Conservation (phyloP, 805 yeast species). For the Starmerella powellii region DNA sequence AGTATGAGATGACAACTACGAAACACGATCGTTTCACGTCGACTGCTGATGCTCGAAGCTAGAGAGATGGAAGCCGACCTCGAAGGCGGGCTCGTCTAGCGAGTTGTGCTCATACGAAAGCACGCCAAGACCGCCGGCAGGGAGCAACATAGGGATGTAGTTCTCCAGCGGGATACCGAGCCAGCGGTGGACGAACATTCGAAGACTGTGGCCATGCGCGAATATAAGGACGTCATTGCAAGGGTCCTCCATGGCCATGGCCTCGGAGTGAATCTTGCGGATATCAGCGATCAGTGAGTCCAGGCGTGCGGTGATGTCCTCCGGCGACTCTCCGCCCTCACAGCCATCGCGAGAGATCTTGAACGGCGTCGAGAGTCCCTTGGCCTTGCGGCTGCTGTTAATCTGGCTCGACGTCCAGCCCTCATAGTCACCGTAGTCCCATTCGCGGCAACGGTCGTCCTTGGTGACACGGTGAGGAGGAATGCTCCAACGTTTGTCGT, state of each 20-base stretch:
- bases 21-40: background rate
- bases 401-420: slow-evolving; percentile 65
- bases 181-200: slow-evolving; percentile 88
- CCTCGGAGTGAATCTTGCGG: slow-evolving; percentile 35
- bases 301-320: slow-evolving; percentile 56
- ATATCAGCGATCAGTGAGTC: slow-evolving; percentile 59
- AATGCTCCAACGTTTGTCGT: slow-evolving; percentile 32
- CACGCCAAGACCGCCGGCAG: slow-evolving; percentile 93
- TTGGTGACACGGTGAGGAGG: slow-evolving; percentile 19
- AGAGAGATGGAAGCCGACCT: slow-evolving; percentile 38
- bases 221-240: slow-evolving; percentile 68
- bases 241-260: slow-evolving; percentile 30
- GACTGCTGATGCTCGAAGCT: slow-evolving; percentile 19
- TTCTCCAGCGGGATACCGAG: slow-evolving; percentile 42
- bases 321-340: slow-evolving; percentile 69
- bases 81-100: slow-evolving; percentile 76
- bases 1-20: no score
- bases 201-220: slow-evolving; percentile 87
- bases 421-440: slow-evolving; percentile 96
- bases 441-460: slow-evolving; percentile 65
- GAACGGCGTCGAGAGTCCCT: slow-evolving; percentile 24
- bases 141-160: slow-evolving; percentile 74
- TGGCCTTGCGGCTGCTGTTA: slow-evolving; percentile 27
- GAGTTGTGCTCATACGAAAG: slow-evolving; percentile 78
- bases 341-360: slow-evolving; percentile 92